Percentiles rank a stretch among this genome's conserved stretches.
phyloP scores from a whole-genome alignment of 2,329 filamentous ascomycete genomes.

The Neonectria punicea region DNA sequence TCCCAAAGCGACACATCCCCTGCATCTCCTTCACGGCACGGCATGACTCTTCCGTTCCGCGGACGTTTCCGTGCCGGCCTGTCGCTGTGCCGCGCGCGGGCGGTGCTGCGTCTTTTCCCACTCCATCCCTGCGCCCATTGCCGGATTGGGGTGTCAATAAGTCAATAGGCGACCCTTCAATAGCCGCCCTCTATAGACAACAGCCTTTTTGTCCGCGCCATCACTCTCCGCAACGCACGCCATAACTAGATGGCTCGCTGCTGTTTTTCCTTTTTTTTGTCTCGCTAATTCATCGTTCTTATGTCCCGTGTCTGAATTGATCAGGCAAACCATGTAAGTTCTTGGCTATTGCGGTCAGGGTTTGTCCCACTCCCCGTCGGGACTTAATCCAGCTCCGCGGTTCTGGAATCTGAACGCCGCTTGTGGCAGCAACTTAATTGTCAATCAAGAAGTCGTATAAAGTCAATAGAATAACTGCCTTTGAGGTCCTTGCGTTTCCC shows the following conservation, averaged over 20 bases:
- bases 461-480: constrained; percentile 12
- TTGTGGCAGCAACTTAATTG: neutral
- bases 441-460: constrained; percentile 26
- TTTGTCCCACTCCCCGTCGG: constrained; percentile 14
- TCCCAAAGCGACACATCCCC: neutral
- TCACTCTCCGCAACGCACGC: neutral
- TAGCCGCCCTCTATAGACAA: constrained; percentile 16
- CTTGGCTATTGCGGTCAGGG: constrained; percentile 13
- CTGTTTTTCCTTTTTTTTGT: constrained; percentile 7
- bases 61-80: neutral
- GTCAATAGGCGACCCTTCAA: constrained; percentile 22
- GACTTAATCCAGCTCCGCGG: neutral
- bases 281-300: constrained; percentile 22
- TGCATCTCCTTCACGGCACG: neutral
- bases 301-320: constrained; percentile 14
- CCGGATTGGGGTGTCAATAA: constrained; percentile 4
- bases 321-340: constrained; percentile 17
- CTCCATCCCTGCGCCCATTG: neutral
- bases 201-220: neutral
- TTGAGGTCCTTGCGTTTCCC: constrained; percentile 32
- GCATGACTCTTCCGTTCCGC: neutral
- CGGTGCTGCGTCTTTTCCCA: neutral
- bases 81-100: neutral
- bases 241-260: neutral
- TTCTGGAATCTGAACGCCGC: neutral